These are phyloP conservation scores for Ananas comosus DNA, from an alignment of 176 grass and related monocot genomes.

Conservation along the genomic window DNA sequence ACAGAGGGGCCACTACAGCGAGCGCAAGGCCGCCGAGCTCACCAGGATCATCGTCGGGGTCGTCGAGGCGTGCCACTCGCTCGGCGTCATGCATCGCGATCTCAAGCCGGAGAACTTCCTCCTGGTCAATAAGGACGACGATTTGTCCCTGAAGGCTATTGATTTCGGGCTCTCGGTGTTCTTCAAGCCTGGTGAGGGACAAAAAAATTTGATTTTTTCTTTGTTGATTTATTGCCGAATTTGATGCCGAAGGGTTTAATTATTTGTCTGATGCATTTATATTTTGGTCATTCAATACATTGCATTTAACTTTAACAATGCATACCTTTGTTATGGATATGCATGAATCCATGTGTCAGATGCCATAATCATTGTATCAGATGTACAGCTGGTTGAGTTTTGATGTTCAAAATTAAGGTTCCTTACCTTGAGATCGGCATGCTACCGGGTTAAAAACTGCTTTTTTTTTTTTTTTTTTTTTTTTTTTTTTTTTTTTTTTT, in stretches of 20 bases:
- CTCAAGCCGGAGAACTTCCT: slow-evolving; percentile 98
- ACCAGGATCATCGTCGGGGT: slow-evolving; percentile 87
- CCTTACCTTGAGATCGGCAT: no score
- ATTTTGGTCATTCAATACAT: no score
- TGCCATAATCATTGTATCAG: no score
- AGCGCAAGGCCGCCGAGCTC: slow-evolving; percentile 90
- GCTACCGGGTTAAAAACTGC: no score
- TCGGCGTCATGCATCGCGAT: slow-evolving; percentile 95
- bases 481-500: no score
- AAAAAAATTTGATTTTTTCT: neutral
- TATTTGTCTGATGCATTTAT: neutral
- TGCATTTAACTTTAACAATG: no score
- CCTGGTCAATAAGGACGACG: slow-evolving; percentile 74
- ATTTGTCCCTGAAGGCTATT: slow-evolving; percentile 86
- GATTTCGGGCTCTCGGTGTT: slow-evolving; percentile 97
- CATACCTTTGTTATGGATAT: no score
- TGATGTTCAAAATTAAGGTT: no score
- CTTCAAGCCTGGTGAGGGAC: slow-evolving; percentile 76
- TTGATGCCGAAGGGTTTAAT: neutral
- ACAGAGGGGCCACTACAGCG: slow-evolving; percentile 86
- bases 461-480: no score
- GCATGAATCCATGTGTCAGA: no score
- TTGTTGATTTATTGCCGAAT: neutral
- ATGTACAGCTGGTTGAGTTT: no score
- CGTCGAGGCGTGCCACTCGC: slow-evolving; percentile 94